These are phyloP conservation scores for Trichophyton mentagrophytes DNA, from an alignment of 2,329 filamentous ascomycete genomes.

Conservation along the genomic window DNA sequence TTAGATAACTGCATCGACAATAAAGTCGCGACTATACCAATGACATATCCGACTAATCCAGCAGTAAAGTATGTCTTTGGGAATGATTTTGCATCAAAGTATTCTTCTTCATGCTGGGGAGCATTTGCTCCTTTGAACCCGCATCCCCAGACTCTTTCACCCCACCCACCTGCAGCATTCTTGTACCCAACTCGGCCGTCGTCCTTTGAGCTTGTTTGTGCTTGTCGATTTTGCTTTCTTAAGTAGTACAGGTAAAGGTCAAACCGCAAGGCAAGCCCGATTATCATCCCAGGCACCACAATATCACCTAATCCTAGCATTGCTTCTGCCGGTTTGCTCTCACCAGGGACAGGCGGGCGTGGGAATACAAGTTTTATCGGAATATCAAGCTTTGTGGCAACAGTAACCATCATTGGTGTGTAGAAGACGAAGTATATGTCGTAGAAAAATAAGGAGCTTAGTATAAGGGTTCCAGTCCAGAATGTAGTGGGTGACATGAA, in stretches of 20 bases:
- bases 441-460: constrained; percentile 77
- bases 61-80: constrained; percentile 77
- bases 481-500: constrained; percentile 85
- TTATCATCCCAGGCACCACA: constrained; percentile 80
- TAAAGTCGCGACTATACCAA: constrained; percentile 66
- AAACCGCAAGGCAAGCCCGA: constrained; percentile 78
- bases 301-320: constrained; percentile 95
- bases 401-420: constrained; percentile 42
- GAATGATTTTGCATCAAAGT: constrained; percentile 42
- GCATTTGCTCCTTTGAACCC: constrained; percentile 16
- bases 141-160: constrained; percentile 66
- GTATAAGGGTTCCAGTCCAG: constrained; percentile 61
- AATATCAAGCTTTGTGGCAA: constrained; percentile 78
- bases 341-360: constrained; percentile 40
- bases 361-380: constrained; percentile 87
- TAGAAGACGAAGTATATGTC: constrained; percentile 63
- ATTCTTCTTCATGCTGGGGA: constrained; percentile 23
- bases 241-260: constrained; percentile 78
- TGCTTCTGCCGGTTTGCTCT: constrained; percentile 38
- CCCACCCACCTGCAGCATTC: constrained; percentile 62
- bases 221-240: constrained; percentile 36
- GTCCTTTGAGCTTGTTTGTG: constrained; percentile 2
- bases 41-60: constrained; percentile 59
- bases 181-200: constrained; percentile 27
- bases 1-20: constrained; percentile 63